A percentile compares a stretch with the other conserved stretches of the same genome.
Evolutionary conservation across 306 rosid genomes (phyloP).

Genomic region (Rubus parviflorus): DNA sequence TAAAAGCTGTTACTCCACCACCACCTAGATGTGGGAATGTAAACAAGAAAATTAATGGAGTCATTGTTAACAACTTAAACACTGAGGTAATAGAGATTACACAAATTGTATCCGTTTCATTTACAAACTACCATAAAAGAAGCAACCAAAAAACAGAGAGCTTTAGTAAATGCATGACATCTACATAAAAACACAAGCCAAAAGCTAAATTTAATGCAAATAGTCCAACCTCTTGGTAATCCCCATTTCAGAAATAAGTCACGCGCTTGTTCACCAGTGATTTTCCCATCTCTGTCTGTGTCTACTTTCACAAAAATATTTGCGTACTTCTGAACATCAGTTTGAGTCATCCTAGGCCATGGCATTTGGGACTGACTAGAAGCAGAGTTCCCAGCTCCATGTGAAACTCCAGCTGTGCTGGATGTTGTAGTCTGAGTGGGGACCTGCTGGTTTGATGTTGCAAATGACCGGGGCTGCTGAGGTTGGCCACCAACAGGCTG

Average conservation of each 20-base stretch:
- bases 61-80: neutral
- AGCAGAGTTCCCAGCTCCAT: constrained; percentile 50
- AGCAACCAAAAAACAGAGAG: neutral
- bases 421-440: constrained; percentile 37
- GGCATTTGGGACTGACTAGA: constrained; percentile 60
- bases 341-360: constrained; percentile 89
- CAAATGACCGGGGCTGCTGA: constrained; percentile 46
- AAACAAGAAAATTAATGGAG: neutral
- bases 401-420: constrained; percentile 46
- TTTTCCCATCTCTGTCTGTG: constrained; percentile 93
- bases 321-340: constrained; percentile 81
- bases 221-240: constrained; percentile 80
- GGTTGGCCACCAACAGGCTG: constrained; percentile 57
- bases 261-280: constrained; percentile 92
- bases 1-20: neutral
- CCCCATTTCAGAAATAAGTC: constrained; percentile 94
- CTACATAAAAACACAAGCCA: neutral
- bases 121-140: neutral
- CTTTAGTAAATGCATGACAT: neutral
- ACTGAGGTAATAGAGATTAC: neutral
- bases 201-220: neutral
- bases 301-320: constrained; percentile 92
- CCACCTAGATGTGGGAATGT: neutral
- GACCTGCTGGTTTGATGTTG: constrained; percentile 52
- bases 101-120: neutral